Percentiles rank a stretch among this genome's conserved stretches.
These are phyloP conservation scores for Histomonas meleagridis DNA, from an alignment of 208 protist genomes.

Conservation along the genomic window DNA sequence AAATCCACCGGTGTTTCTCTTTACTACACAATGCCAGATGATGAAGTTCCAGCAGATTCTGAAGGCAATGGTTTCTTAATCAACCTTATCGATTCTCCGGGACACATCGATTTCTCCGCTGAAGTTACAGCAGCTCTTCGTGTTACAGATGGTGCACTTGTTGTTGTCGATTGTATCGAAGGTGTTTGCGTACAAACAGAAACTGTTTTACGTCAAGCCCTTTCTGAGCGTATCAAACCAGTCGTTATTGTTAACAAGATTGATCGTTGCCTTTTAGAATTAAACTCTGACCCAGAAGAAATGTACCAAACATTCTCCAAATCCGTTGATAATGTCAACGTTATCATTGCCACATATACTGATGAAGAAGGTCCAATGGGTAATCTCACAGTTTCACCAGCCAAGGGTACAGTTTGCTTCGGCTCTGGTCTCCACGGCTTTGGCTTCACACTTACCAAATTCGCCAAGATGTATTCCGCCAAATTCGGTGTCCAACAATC, in stretches of 20 bases:
- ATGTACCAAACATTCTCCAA: constrained; percentile 64
- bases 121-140: constrained; percentile 95
- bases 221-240: constrained; percentile 89
- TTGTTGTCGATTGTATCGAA: constrained; percentile 95
- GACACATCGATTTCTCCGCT: constrained; percentile 97
- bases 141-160: constrained; percentile 95
- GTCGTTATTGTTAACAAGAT: constrained; percentile 98
- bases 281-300: constrained; percentile 72
- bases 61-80: constrained; percentile 71
- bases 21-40: constrained; percentile 73
- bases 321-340: constrained; percentile 77
- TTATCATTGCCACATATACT: constrained; percentile 89
- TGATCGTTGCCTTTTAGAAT: constrained; percentile 81
- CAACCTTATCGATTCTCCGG: constrained; percentile 91
- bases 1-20: constrained; percentile 95
- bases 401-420: constrained; percentile 85
- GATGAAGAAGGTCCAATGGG: constrained; percentile 59
- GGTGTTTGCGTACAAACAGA: constrained; percentile 98
- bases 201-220: constrained; percentile 88
- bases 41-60: constrained; percentile 56
- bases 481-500: constrained; percentile 77
- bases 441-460: constrained; percentile 90
- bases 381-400: constrained; percentile 66
- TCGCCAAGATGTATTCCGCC: constrained; percentile 72
- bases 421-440: constrained; percentile 93